Conservation (phyloP, 352 stramenopile genomes). For the Phytophthora parvispora region DNA sequence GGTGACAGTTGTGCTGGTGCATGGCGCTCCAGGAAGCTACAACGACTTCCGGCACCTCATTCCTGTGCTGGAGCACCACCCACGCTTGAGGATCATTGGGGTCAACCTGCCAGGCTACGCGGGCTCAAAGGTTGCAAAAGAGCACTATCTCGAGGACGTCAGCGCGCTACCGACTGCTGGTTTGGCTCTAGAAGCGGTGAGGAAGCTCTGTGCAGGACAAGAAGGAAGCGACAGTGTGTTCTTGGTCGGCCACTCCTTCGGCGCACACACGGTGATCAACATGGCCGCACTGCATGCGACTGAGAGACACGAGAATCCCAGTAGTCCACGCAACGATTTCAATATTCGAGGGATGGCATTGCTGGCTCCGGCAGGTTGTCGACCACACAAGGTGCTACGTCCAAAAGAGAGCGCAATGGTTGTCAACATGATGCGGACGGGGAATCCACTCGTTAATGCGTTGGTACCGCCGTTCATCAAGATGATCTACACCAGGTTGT, state of each 20-base stretch:
- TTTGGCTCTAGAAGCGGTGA: conserved; percentile 42
- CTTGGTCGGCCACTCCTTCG: conserved; percentile 64
- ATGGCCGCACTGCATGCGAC: conserved; percentile 47
- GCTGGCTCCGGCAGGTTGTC: conserved; percentile 50
- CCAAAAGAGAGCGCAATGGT: conserved; percentile 42
- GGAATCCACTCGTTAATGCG: conserved; percentile 23
- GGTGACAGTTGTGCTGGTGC: conserved; percentile 59
- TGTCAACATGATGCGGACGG: conserved; percentile 33
- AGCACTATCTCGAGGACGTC: conserved; percentile 42
- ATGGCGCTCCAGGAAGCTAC: conserved; percentile 64
- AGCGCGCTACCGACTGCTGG: conserved; percentile 38
- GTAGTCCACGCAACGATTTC: neutral
- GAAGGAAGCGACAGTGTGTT: conserved; percentile 41
- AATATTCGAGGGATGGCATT: conserved; percentile 50
- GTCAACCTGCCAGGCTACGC: conserved; percentile 69
- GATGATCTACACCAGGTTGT: conserved; percentile 47
- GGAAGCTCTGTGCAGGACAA: conserved; percentile 31
- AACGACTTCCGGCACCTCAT: conserved; percentile 65
- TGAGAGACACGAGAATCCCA: neutral
- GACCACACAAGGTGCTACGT: conserved; percentile 49
- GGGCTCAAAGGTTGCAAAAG: conserved; percentile 32
- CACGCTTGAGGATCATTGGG: conserved; percentile 52
- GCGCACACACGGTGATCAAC: conserved; percentile 58
- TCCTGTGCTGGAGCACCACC: conserved; percentile 40
- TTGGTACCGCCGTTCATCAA: conserved; percentile 34